phyloP scores from a whole-genome alignment of 2,329 filamentous ascomycete genomes.

The Phialemonium atrogriseum region DNA sequence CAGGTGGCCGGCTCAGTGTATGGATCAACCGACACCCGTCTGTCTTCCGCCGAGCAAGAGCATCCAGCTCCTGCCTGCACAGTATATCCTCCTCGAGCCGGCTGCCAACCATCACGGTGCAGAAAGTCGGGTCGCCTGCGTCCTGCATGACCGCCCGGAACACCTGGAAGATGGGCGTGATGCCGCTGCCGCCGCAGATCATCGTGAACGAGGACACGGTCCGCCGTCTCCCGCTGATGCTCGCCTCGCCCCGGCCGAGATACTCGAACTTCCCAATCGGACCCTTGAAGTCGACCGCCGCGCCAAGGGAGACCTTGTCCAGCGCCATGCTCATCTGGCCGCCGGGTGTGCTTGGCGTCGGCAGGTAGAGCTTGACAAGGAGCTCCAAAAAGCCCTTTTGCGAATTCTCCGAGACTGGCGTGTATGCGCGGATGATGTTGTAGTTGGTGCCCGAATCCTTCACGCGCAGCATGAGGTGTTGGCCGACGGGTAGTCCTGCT shows the following conservation, averaged over 20 bases:
- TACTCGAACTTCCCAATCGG: slow-evolving; percentile 84
- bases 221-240: slow-evolving; percentile 47
- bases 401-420: slow-evolving; percentile 61
- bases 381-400: slow-evolving; percentile 61
- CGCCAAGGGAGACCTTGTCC: slow-evolving; percentile 62
- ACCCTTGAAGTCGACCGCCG: slow-evolving; percentile 76
- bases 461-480: slow-evolving; percentile 80
- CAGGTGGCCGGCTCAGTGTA: slow-evolving; percentile 55
- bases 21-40: slow-evolving; percentile 58
- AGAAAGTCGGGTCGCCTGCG: slow-evolving; percentile 53
- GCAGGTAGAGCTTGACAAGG: slow-evolving; percentile 75
- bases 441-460: slow-evolving; percentile 63
- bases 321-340: slow-evolving; percentile 79
- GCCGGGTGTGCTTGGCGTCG: slow-evolving; percentile 46
- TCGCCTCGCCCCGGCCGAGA: slow-evolving; percentile 55
- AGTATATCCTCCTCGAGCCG: slow-evolving; percentile 73
- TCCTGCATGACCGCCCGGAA: slow-evolving; percentile 65
- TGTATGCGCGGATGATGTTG: slow-evolving; percentile 78
- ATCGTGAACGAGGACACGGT: slow-evolving; percentile 65
- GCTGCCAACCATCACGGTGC: slow-evolving; percentile 73
- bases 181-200: slow-evolving; percentile 82
- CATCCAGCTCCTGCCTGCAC: slow-evolving; percentile 64
- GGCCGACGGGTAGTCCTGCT: slow-evolving; percentile 72
- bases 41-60: slow-evolving; percentile 42
- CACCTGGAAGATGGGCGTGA: slow-evolving; percentile 88